Evolutionary conservation across 2,329 filamentous ascomycete species (phyloP), one percentile per base, ranked within the genome.

Genomic region (Neoscytalidium dimidiatum): DNA sequence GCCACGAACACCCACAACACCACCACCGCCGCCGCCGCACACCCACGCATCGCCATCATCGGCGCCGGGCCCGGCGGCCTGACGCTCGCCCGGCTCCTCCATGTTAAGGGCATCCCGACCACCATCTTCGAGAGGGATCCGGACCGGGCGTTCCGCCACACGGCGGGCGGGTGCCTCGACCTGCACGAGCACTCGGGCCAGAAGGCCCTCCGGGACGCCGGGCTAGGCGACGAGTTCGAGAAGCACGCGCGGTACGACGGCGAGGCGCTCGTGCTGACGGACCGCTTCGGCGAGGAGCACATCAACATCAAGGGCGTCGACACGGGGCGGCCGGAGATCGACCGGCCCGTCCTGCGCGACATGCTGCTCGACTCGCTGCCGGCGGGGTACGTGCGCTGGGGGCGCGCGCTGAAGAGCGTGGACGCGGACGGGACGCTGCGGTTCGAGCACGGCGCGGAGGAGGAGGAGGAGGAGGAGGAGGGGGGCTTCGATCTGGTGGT

Each of bases 111-210:
- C 53, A 76, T 85, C 56, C 72, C 81, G 3, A 79, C 80, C 66
- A 82, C 78, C 6, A 73, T 88, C 28, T 88, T 82, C 68, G 63
- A 65, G 82, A 87, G 72, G 7, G 69, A 73, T 26, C 67, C 64
- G 21, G 77, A 78, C 3, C 77, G 79, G n/a, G 69, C 81, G 66
- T 49, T 43, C 19, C 80, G 79, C 62, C 78, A 82, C 46, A 78
- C 74, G 5, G 82, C 86, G 69, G 85, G 85, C 33, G 85, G 85
- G 8, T 82, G 77, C 3, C 79, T 88, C 2, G 85, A 87, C 68
- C 73, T 88, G 8, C 85, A 88, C 67, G 80, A 79, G 0, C 67
- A 75, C 3, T 82, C 81, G 1, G 85, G 85, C 0, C 80, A 86
- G 33, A 74, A 77, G 3, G 85, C 85, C 0, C 70, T 88, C 53